phyloP scores from a whole-genome alignment of 495 filamentous ascomycete genomes.

The Talaromyces stipitatus region DNA sequence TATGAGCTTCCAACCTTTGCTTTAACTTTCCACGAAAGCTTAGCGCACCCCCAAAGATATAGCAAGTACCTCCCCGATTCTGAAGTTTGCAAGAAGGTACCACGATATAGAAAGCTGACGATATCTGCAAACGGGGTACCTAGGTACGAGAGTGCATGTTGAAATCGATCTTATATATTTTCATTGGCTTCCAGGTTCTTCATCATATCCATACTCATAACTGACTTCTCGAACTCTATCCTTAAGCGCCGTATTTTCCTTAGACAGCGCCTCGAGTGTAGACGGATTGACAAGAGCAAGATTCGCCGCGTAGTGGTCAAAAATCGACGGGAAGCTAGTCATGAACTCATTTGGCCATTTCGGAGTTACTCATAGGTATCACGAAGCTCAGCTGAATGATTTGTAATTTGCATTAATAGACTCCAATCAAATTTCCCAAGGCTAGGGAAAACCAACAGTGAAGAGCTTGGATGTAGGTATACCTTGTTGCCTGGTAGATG shows the following conservation, averaged over 20 bases:
- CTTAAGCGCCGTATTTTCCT: neutral
- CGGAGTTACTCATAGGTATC: neutral
- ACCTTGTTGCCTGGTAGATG: neutral
- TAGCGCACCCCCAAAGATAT: no score
- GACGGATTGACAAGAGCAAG: neutral
- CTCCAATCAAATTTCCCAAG: neutral
- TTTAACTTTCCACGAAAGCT: neutral
- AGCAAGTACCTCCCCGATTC: no score
- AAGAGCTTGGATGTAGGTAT: neutral
- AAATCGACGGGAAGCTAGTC: neutral
- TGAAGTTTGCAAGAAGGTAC: no score
- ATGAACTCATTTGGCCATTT: neutral
- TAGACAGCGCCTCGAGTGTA: neutral
- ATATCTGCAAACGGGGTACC: no score
- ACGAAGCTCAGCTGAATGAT: neutral
- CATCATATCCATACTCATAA: neutral
- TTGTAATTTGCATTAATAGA: neutral
- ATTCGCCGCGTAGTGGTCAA: neutral
- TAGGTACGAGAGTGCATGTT: no score
- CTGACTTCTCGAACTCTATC: neutral
- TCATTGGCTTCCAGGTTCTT: neutral
- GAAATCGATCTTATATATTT: neutral
- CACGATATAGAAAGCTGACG: no score
- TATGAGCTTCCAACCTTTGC: neutral
- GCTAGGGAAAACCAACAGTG: neutral